Base-by-base conservation (phyloP, 306 rosid genomes). In the Castanea mollissima region DNA sequence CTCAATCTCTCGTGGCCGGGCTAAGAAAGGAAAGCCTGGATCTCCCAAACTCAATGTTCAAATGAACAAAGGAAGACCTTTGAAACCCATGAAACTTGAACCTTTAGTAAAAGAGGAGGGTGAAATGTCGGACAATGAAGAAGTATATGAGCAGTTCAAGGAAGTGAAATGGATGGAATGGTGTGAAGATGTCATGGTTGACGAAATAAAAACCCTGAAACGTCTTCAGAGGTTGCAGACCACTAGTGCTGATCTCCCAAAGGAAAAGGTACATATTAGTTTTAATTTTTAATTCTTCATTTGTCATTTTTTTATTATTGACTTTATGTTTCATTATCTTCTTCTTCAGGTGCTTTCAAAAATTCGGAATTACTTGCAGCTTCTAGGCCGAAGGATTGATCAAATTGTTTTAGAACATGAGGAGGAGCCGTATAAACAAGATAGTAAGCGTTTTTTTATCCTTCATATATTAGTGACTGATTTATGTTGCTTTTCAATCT, bases 141-240 rank as follows among this genome's bases (percentile, higher is more conserved):
- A 91, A 89, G 96, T 96, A 31, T 93, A 91, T 69, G 99, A 96
- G 90, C 97, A 96, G 85, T 96, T 96, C 78, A 96, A 92, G 92
- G 98, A 96, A 77, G 98, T 93, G 74, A 96, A 96, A 84, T 93
- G 99, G 99, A 93, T 91, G 97, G 99, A 96, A 87, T 96, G 99
- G 99, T 96, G 99, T 85, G 91, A 90, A 84, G 99, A 96, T 89
- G 91, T 93, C 73, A 93, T 96, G 99, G 76, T 79, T 56, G 96
- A 83, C 13, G 93, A 93, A 87, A 93, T 86, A 75, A 93, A 86
- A 86, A 96, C 99, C 41, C 85, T 96, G 83, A 85, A 88, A 63
- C 93, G 99, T 69, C 98, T 96, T 67, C 85, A 90, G 75, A 88
- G 92, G 74, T 88, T 96, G 97, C 99, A 96, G 85, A 86, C 86